Percentiles rank a stretch among this genome's conserved stretches.
Evolutionary conservation across 306 rosid species (phyloP).

Genomic region (Citrullus mucosospermus): DNA sequence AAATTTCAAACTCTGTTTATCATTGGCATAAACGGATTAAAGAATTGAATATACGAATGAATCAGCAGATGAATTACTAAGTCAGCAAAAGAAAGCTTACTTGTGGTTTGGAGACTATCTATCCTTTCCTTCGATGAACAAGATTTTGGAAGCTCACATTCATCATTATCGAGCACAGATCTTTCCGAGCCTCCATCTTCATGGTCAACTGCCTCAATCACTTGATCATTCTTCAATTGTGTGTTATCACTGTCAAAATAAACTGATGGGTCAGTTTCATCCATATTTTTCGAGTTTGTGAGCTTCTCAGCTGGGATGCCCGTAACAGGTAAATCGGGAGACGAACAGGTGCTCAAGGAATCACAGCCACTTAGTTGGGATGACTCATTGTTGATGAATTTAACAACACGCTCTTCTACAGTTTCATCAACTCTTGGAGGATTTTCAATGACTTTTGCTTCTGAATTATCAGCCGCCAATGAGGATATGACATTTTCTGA

Average conservation of each 20-base stretch:
- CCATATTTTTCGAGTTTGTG: neutral
- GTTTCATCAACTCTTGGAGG: neutral
- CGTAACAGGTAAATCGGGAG: neutral
- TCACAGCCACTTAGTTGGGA: neutral
- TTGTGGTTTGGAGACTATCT: neutral
- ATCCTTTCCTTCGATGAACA: neutral
- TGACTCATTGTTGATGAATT: neutral
- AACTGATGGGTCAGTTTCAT: neutral
- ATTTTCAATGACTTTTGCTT: neutral
- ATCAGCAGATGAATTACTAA: neutral
- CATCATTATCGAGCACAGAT: neutral
- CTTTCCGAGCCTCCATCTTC: neutral
- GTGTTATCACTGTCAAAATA: neutral
- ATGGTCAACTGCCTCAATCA: neutral
- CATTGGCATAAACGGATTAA: neutral
- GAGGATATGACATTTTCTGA: conserved; percentile 6
- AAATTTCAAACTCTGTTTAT: conserved; percentile 63
- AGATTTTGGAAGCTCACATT: neutral
- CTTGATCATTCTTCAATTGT: neutral
- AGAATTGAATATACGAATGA: neutral
- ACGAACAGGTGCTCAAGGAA: neutral
- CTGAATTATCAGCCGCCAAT: conserved; percentile 15
- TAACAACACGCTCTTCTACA: neutral
- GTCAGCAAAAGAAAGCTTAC: conserved; percentile 1
- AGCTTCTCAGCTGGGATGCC: neutral